Base-by-base conservation (phyloP, 169 alveolate species). In the Sarcocystis neurona region DNA sequence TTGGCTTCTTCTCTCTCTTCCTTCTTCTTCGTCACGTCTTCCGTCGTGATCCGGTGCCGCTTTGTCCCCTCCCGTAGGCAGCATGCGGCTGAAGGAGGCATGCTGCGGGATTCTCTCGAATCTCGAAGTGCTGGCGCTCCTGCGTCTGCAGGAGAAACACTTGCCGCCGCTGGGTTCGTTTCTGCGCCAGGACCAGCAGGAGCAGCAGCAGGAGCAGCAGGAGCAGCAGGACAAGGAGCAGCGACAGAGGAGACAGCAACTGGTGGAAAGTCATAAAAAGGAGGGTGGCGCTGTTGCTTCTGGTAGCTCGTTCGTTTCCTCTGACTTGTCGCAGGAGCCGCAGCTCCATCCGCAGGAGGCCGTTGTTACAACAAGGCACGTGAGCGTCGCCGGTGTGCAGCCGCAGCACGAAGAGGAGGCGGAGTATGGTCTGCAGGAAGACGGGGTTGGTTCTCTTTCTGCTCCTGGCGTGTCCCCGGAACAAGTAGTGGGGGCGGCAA, bases 121-220 rank as follows among this genome's bases (percentile, higher is more conserved):
- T n/a, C 75, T 63, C 43, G 75, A 63, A n/a, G 75, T 63, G 20
- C 75, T 63, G 37, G 75, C 75, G 8, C 32, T 63, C 20, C 75
- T 63, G 1, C 75, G 75, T 10, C 75, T 30, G 75, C 75, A 63
- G 75, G 46, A 63, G 75, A 37, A 41, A 20, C 75, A 41, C 75
- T 43, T 63, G 44, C 75, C 75, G 2, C 32, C 75, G 6, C 75
- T 63, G 6, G 46, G 32, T 37, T 63, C 75, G 4, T 43, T 63
- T 10, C 75, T 63, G 20, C 75, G 27, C 75, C 27, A n/a, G 20
- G 46, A 63, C 27, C 44, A n/a, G n/a, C 43, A 30, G 75, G 6
- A 20, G 6, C 10, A 15, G 75, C 44, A 1, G 75, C 43, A 18
- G 41, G 46, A 30, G 27, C 75, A 20, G 10, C 75, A 1, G 44